Conservation (phyloP, 2,329 filamentous ascomycete species). For the Stachybotrys chartarum region DNA sequence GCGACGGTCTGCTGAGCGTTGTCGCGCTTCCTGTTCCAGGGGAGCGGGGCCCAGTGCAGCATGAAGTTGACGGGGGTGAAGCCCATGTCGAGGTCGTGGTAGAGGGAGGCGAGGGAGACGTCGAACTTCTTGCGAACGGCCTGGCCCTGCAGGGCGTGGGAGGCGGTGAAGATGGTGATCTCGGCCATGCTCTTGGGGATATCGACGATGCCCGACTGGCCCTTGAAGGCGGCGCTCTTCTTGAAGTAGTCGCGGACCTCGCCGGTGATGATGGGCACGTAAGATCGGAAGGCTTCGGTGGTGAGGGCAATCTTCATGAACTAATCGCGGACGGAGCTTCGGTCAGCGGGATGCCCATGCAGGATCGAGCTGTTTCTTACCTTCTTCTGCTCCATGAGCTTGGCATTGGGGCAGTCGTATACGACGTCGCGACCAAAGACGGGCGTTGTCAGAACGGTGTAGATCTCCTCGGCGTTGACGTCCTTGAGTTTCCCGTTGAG, state of each 20-base stretch:
- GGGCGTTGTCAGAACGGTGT: slow-evolving; percentile 65
- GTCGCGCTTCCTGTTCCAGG: slow-evolving; percentile 80
- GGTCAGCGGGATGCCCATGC: background rate
- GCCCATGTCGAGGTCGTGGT: slow-evolving; percentile 85
- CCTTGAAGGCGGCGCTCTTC: slow-evolving; percentile 59
- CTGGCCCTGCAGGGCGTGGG: slow-evolving; percentile 75
- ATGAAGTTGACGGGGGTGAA: slow-evolving; percentile 88
- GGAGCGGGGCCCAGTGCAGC: slow-evolving; percentile 80
- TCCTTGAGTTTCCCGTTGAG: slow-evolving; percentile 87
- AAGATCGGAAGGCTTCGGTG: slow-evolving; percentile 63
- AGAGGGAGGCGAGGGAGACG: slow-evolving; percentile 70
- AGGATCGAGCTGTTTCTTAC: slow-evolving; percentile 35
- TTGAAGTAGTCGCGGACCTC: slow-evolving; percentile 72
- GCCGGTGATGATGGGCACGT: slow-evolving; percentile 70
- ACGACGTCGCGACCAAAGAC: slow-evolving; percentile 81
- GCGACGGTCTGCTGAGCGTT: slow-evolving; percentile 74
- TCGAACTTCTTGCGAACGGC: slow-evolving; percentile 78
- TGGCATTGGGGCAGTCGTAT: slow-evolving; percentile 84
- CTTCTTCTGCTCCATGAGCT: slow-evolving; percentile 96
- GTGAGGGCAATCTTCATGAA: slow-evolving; percentile 80
- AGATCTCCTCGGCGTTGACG: slow-evolving; percentile 85
- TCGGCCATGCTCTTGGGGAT: slow-evolving; percentile 73
- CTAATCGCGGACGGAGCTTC: slow-evolving; percentile 23
- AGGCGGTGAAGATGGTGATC: slow-evolving; percentile 85
- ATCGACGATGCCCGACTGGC: slow-evolving; percentile 59